Conservation (phyloP, 106 monocot species). For the Phalaenopsis aphrodite region DNA sequence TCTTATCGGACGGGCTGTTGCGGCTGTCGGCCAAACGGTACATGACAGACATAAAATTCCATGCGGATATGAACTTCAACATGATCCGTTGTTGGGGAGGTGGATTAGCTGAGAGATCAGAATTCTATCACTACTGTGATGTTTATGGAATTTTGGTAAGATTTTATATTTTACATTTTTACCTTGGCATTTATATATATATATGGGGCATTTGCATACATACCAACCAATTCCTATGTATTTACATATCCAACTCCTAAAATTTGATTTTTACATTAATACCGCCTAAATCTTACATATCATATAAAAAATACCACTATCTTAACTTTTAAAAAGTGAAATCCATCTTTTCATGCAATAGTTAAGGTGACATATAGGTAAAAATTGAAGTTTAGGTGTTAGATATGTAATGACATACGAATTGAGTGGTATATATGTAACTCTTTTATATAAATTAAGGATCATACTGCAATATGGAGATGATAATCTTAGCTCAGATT, state of each 20-base stretch:
- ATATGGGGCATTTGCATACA: too few species aligned
- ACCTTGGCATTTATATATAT: background rate
- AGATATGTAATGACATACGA: too few species aligned
- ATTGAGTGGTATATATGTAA: background rate
- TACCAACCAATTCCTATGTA: too few species aligned
- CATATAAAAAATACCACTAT: too few species aligned
- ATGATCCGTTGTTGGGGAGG: slow-evolving; percentile 99
- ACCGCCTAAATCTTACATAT: too few species aligned
- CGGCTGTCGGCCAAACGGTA: slow-evolving; percentile 77
- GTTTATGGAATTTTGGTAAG: slow-evolving; percentile 91
- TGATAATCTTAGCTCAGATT: background rate
- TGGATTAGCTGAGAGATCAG: slow-evolving; percentile 90
- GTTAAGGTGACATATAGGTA: too few species aligned
- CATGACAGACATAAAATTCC: slow-evolving; percentile 82
- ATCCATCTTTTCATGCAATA: too few species aligned
- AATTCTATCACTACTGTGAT: slow-evolving; percentile 94
- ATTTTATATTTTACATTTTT: background rate
- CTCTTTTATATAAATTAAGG: background rate
- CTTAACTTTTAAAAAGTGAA: too few species aligned
- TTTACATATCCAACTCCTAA: too few species aligned
- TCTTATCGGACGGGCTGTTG: slow-evolving; percentile 83
- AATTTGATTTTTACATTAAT: too few species aligned
- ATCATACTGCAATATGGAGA: background rate
- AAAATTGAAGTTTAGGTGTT: too few species aligned
- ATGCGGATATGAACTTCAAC: slow-evolving; percentile 98